A percentile compares a stretch with the other conserved stretches of the same genome.
Conservation (phyloP, 306 rosid genomes). For the Pachyrhizus erosus region DNA sequence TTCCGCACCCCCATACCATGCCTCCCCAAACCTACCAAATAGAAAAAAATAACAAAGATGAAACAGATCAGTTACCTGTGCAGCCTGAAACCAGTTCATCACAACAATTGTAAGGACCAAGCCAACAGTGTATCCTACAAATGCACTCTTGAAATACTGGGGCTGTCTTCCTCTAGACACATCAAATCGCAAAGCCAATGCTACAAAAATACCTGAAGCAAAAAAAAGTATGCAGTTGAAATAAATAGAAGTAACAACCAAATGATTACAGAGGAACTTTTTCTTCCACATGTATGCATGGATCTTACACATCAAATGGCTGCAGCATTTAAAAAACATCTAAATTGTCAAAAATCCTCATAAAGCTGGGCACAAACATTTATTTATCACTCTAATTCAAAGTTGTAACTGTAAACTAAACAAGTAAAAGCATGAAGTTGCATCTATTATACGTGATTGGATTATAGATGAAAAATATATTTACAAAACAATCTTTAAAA, state of each 20-base stretch:
- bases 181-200: conserved; percentile 96
- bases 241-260: conserved; percentile 15
- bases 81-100: conserved; percentile 99
- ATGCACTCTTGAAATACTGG: conserved; percentile 94
- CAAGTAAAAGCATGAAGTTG: not conserved
- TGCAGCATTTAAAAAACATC: not conserved
- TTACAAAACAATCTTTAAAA: not conserved
- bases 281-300: not conserved
- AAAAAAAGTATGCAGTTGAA: not conserved
- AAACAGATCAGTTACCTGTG: conserved; percentile 74
- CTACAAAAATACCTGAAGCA: conserved; percentile 90
- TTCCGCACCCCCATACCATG: not conserved
- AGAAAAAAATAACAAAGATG: not conserved
- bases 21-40: not conserved
- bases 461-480: not conserved
- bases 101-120: conserved; percentile 89
- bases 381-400: not conserved
- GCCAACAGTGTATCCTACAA: conserved; percentile 82
- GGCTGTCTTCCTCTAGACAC: conserved; percentile 84
- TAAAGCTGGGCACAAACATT: not conserved
- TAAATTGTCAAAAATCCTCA: not conserved
- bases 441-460: not conserved
- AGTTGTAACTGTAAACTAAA: not conserved
- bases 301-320: conserved; percentile 5
- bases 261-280: not conserved